Evolutionary conservation across 495 filamentous ascomycete species (phyloP).

Genomic region (Aspergillus carlsbadensis): DNA sequence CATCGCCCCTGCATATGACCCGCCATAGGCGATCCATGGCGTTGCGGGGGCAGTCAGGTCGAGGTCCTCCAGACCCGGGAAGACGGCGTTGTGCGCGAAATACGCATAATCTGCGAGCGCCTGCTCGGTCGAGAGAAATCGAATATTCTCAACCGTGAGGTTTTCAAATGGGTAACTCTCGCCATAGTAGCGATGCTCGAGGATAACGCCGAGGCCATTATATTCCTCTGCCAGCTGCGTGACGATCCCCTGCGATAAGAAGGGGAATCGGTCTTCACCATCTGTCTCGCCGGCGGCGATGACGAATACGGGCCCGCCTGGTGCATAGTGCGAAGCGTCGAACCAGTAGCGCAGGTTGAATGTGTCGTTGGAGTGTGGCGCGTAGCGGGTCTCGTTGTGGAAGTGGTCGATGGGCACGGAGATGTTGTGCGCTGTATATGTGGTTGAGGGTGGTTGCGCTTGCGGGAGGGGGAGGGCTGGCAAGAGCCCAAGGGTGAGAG

Average conservation of each 20-base stretch:
- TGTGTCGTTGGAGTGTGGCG: conserved; percentile 59
- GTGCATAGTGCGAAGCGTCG: conserved; percentile 62
- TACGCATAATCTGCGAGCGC: conserved; percentile 70
- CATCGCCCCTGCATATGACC: conserved; percentile 72
- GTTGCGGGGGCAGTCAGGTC: conserved; percentile 57
- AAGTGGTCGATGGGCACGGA: conserved; percentile 73
- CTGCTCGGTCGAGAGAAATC: conserved; percentile 76
- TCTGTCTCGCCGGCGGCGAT: conserved; percentile 64
- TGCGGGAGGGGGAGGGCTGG: too few relatives aligned
- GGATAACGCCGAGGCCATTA: conserved; percentile 67
- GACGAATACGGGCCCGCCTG: conserved; percentile 71
- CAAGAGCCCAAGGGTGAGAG: too few relatives aligned
- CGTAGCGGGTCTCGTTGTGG: conserved; percentile 66
- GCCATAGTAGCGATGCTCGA: conserved; percentile 77
- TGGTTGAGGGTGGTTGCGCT: too few relatives aligned
- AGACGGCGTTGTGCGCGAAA: conserved; percentile 66
- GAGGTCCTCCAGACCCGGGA: conserved; percentile 60
- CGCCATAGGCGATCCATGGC: conserved; percentile 71
- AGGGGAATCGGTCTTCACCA: conserved; percentile 55
- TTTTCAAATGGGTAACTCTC: conserved; percentile 56
- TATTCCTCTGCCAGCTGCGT: conserved; percentile 61
- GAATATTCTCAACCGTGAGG: conserved; percentile 62
- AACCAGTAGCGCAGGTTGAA: conserved; percentile 74
- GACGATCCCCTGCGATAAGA: conserved; percentile 68
- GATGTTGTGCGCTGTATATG: conserved; percentile 46